A percentile compares a stretch with the other conserved stretches of the same genome.
These are phyloP conservation scores for Zygosaccharomyces pseudobailii DNA, from an alignment of 1,139 yeast genomes.

Conservation along the genomic window DNA sequence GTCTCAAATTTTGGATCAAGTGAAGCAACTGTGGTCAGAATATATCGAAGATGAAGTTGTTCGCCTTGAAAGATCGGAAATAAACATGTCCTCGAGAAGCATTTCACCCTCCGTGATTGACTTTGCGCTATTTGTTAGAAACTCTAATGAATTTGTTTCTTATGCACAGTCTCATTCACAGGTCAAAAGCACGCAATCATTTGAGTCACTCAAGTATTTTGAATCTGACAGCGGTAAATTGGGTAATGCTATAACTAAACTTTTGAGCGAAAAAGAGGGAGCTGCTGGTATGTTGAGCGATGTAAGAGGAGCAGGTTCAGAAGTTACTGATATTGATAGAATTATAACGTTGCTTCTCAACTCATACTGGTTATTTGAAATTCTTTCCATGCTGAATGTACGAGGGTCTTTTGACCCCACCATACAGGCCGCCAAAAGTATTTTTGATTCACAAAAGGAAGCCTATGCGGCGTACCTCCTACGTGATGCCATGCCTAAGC, in stretches of 20 bases:
- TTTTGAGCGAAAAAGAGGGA: conserved; percentile 15
- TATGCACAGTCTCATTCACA: conserved; percentile 9
- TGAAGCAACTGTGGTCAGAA: conserved; percentile 54
- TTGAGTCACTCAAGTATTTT: conserved; percentile 15
- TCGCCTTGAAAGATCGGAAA: conserved; percentile 46
- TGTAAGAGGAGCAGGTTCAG: conserved; percentile 10
- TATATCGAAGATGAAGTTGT: conserved; percentile 54
- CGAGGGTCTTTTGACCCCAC: conserved; percentile 21
- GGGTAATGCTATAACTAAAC: conserved; percentile 18
- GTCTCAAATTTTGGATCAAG: conserved; percentile 49
- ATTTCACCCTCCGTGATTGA: conserved; percentile 44
- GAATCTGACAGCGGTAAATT: conserved; percentile 20
- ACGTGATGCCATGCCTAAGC: conserved; percentile 57
- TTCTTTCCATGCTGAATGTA: conserved; percentile 27
- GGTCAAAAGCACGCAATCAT: conserved; percentile 9
- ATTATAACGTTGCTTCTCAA: conserved; percentile 56
- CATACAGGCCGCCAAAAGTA: conserved; percentile 34
- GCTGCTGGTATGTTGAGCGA: conserved; percentile 7
- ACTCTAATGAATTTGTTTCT: conserved; percentile 31
- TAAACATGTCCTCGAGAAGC: conserved; percentile 41
- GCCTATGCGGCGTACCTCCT: conserved; percentile 49
- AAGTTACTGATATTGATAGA: conserved; percentile 12
- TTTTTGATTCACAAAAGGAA: conserved; percentile 41
- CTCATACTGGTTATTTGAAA: conserved; percentile 53
- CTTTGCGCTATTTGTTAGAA: conserved; percentile 42